Evolutionary conservation across 495 filamentous ascomycete genomes (phyloP).

Genomic region (Penicillium goetzii): DNA sequence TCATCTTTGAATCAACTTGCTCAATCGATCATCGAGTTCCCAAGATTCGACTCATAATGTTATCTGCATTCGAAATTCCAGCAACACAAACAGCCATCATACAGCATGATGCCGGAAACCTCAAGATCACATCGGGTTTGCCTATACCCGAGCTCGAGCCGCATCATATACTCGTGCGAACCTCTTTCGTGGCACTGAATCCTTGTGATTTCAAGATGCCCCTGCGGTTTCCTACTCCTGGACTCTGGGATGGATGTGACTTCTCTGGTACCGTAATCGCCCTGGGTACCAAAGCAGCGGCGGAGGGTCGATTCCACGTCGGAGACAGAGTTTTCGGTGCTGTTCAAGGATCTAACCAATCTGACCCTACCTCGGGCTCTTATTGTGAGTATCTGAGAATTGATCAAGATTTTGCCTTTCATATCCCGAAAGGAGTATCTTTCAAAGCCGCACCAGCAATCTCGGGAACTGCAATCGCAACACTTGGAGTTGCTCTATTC

Average conservation of each 20-base stretch:
- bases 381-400: constrained; percentile 41
- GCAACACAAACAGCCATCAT: constrained; percentile 26
- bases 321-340: constrained; percentile 39
- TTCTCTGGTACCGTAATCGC: constrained; percentile 47
- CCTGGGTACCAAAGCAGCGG: constrained; percentile 25
- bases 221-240: constrained; percentile 35
- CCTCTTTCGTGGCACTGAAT: constrained; percentile 49
- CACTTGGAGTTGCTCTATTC: constrained; percentile 33
- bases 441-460: constrained; percentile 18
- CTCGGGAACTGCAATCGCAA: constrained; percentile 33
- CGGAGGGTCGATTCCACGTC: constrained; percentile 24
- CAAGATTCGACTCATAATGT: constrained; percentile 5
- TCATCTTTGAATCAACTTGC: background rate
- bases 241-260: constrained; percentile 47
- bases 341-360: constrained; percentile 40
- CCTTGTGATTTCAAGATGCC: constrained; percentile 52
- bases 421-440: constrained; percentile 20
- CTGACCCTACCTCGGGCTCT: constrained; percentile 36
- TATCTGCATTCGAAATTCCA: constrained; percentile 6
- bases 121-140: constrained; percentile 21
- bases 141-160: constrained; percentile 29
- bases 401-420: constrained; percentile 29
- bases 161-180: constrained; percentile 34
- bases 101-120: constrained; percentile 27
- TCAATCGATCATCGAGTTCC: background rate